Percentiles rank a stretch among this genome's conserved stretches.
Evolutionary conservation across 129 eudicot species (phyloP).

Genomic region (Tanacetum coccineum): DNA sequence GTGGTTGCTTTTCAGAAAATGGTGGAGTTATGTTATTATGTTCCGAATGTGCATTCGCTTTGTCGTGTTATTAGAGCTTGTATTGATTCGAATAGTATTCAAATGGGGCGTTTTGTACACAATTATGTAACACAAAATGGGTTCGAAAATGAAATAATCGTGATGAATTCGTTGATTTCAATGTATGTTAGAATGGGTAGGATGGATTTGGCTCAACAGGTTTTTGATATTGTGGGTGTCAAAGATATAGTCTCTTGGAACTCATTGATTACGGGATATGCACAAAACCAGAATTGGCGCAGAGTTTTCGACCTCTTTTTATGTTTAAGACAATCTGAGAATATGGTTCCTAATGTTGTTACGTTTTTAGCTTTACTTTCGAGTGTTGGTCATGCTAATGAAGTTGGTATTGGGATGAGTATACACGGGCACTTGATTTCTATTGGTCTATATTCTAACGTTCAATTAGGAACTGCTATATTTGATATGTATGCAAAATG

Average conservation of each 20-base stretch:
- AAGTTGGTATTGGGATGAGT: constrained; percentile 32
- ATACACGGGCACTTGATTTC: constrained; percentile 39
- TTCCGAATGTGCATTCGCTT: no score
- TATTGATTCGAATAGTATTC: no score
- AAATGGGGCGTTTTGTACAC: constrained; percentile 35
- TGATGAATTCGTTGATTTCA: constrained; percentile 38
- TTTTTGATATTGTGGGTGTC: constrained; percentile 23
- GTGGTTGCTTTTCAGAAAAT: no score
- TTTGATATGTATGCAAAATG: constrained; percentile 49
- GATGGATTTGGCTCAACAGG: constrained; percentile 35
- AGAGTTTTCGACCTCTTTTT: constrained; percentile 32
- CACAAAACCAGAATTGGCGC: constrained; percentile 24
- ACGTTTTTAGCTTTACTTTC: constrained; percentile 34
- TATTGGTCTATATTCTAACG: constrained; percentile 29
- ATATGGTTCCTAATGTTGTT: constrained; percentile 30
- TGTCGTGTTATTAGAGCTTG: no score
- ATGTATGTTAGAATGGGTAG: constrained; percentile 44
- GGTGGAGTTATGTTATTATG: no score
- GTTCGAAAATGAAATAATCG: constrained; percentile 18
- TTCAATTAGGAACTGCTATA: constrained; percentile 40
- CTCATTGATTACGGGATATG: constrained; percentile 38
- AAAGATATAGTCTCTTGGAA: constrained; percentile 46
- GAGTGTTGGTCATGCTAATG: constrained; percentile 26
- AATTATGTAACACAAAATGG: constrained; percentile 28
- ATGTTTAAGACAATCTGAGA: constrained; percentile 15